phyloP scores from a whole-genome alignment of 192 early-diverging fungal genomes.

The Coemansia sp. region DNA sequence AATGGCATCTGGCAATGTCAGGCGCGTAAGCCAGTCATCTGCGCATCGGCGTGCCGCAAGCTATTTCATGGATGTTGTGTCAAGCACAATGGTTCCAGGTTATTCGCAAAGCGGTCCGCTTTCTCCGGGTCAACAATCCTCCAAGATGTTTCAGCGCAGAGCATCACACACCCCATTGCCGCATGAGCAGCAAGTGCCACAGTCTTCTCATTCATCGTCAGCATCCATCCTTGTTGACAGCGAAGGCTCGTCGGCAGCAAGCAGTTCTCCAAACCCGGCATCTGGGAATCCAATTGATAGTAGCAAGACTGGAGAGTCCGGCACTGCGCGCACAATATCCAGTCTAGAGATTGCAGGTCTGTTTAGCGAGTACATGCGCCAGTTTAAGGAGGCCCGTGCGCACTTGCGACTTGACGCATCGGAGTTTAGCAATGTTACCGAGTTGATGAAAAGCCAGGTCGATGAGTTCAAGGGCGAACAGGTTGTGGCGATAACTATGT shows the following conservation, averaged over 20 bases:
- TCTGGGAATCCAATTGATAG: not conserved
- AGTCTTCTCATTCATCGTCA: not conserved
- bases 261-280: not conserved
- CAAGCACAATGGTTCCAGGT: not conserved
- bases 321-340: conserved; percentile 16
- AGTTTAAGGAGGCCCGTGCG: conserved; percentile 41
- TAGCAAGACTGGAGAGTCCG: not conserved
- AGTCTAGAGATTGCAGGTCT: conserved; percentile 26
- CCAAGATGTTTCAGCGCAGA: conserved; percentile 15
- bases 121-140: conserved; percentile 3
- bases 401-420: conserved; percentile 28
- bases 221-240: conserved; percentile 4
- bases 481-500: conserved; percentile 41
- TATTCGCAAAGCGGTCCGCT: not conserved
- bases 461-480: conserved; percentile 42
- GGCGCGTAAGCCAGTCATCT: conserved; percentile 7
- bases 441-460: conserved; percentile 44
- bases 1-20: not conserved
- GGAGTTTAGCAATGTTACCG: conserved; percentile 20
- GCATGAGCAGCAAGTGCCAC: not conserved
- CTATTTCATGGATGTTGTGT: conserved; percentile 12
- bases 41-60: conserved; percentile 21
- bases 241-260: conserved; percentile 1
- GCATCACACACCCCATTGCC: conserved; percentile 28
- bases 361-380: conserved; percentile 50